Conservation (phyloP, 208 protist genomes). For the Leptomonas seymouri region DNA sequence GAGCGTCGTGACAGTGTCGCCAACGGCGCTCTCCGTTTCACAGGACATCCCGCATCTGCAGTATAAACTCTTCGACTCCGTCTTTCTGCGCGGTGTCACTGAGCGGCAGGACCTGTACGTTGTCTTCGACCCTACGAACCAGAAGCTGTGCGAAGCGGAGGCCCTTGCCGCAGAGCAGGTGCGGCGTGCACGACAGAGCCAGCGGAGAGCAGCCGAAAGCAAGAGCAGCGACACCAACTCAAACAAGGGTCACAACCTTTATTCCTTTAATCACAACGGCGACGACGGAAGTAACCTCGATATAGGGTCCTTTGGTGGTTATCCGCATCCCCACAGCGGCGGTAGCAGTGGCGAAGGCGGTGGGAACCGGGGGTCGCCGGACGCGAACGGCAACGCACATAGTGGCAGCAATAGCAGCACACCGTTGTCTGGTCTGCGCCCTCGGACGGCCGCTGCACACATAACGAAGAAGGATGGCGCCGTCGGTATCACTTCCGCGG, state of each 20-base stretch:
- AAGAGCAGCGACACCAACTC: conserved; percentile 14
- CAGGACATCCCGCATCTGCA: conserved; percentile 23
- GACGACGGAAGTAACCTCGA: conserved; percentile 17
- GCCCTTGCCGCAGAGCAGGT: conserved; percentile 36
- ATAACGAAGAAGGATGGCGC: neutral
- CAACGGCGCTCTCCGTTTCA: conserved; percentile 9
- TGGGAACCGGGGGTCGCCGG: neutral
- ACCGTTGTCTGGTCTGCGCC: neutral
- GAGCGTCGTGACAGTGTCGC: conserved; percentile 62
- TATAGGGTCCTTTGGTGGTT: conserved; percentile 1
- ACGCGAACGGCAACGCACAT: neutral
- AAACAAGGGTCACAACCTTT: conserved; percentile 4
- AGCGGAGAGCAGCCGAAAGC: conserved; percentile 15
- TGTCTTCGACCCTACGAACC: conserved; percentile 33
- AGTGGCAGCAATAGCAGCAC: conserved; percentile 12
- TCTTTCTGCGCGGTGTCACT: conserved; percentile 67
- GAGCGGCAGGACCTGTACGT: conserved; percentile 62
- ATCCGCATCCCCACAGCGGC: neutral
- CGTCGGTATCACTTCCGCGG: neutral
- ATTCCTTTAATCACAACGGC: conserved; percentile 10
- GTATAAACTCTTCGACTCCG: conserved; percentile 32
- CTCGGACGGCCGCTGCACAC: neutral
- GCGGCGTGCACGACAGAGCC: conserved; percentile 21
- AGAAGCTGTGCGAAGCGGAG: conserved; percentile 40
- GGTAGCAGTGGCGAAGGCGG: neutral